Evolutionary conservation across 148 eudicot species (phyloP).

Genomic region (Rhododendron ovatum): DNA sequence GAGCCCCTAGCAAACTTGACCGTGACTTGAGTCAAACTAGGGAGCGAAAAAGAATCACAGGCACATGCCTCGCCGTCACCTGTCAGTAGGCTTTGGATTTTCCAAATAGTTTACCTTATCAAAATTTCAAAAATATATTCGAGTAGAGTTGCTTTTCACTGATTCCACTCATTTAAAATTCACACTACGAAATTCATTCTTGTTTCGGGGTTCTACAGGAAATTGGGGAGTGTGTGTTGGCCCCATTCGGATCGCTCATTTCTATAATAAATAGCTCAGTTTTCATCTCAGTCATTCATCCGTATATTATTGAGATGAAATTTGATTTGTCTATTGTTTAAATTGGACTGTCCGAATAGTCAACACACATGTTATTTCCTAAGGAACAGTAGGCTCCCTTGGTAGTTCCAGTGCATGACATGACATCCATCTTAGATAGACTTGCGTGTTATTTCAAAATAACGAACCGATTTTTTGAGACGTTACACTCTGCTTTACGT

Average conservation of each 20-base stretch:
- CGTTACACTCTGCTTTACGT: too few species aligned
- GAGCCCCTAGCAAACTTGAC: background rate
- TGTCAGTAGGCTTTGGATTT: background rate
- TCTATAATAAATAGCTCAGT: accelerated
- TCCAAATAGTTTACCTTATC: background rate
- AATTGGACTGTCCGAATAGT: too few species aligned
- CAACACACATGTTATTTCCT: too few species aligned
- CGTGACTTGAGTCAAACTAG: background rate
- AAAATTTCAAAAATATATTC: background rate
- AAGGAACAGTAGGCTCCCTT: too few species aligned
- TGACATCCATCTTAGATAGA: background rate
- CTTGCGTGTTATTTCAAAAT: too few species aligned
- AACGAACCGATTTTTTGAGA: too few species aligned
- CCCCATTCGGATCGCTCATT: too few species aligned
- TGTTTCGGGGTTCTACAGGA: background rate
- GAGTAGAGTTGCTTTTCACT: background rate
- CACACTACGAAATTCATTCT: background rate
- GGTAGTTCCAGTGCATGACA: background rate
- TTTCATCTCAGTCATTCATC: too few species aligned
- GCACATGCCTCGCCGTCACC: background rate
- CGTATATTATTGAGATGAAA: too few species aligned
- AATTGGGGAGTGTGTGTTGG: too few species aligned
- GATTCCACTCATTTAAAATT: background rate
- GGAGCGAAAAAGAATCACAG: background rate
- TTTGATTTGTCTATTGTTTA: too few species aligned